Evolutionary conservation across 768 basidiomycete species (phyloP).

Genomic region (Galerina sulciceps): DNA sequence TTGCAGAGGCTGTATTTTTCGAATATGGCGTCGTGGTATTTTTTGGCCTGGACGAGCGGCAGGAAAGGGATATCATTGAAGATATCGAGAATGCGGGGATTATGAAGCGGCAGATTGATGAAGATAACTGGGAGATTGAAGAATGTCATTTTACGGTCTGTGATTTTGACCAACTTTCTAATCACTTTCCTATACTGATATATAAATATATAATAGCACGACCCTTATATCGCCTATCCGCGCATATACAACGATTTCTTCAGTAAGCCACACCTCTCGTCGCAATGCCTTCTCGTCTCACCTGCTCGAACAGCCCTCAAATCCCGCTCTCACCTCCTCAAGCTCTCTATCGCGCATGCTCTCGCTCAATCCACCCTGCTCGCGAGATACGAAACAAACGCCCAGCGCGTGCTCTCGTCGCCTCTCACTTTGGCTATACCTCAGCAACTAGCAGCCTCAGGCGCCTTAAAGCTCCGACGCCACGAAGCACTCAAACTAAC

Average conservation of each 20-base stretch:
- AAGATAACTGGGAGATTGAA: constrained; percentile 89
- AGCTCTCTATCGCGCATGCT: constrained; percentile 93
- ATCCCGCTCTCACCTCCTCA: constrained; percentile 86
- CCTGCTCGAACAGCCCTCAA: constrained; percentile 69
- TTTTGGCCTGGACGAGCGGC: constrained; percentile 79
- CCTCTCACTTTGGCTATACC: constrained; percentile 83
- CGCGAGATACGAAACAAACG: constrained; percentile 82
- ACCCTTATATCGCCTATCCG: constrained; percentile 81
- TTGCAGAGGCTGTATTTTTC: constrained; percentile 81
- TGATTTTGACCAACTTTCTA: constrained; percentile 15
- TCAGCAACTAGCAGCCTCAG: constrained; percentile 77
- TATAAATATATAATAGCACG: constrained; percentile 56
- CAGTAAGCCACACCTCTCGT: constrained; percentile 54
- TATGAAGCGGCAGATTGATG: constrained; percentile 60
- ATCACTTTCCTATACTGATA: neutral
- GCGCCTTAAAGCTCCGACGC: constrained; percentile 74
- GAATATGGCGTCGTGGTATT: constrained; percentile 92
- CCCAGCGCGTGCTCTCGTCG: constrained; percentile 78
- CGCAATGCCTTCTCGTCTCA: neutral
- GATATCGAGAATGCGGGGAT: constrained; percentile 78
- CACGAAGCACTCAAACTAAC: constrained; percentile 88
- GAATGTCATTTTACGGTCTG: constrained; percentile 87
- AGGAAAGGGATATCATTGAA: constrained; percentile 85
- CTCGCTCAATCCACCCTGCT: constrained; percentile 94
- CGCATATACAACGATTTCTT: constrained; percentile 97